A percentile compares a stretch with the other conserved stretches of the same genome.
Conservation (phyloP, 2,329 filamentous ascomycete species). For the Penicillium sp. region DNA sequence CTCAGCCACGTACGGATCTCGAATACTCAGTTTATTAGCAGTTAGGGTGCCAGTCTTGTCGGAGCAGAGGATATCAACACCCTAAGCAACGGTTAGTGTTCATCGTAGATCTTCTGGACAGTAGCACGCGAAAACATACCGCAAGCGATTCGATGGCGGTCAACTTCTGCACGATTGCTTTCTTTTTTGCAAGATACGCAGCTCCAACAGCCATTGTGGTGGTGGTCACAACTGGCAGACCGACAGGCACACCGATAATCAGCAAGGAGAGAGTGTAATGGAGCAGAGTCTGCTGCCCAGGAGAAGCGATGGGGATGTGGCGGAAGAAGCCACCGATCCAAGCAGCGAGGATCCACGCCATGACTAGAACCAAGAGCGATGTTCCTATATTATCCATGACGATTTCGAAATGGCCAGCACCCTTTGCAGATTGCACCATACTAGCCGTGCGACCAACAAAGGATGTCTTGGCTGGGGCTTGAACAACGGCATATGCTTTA, state of each 20-base stretch:
- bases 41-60: conserved; percentile 80
- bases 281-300: conserved; percentile 66
- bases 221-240: conserved; percentile 78
- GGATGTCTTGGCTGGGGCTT: conserved; percentile 69
- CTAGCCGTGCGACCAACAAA: conserved; percentile 77
- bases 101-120: background rate
- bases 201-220: conserved; percentile 78
- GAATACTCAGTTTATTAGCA: conserved; percentile 68
- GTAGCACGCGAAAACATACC: conserved; percentile 40
- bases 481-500: conserved; percentile 72
- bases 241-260: conserved; percentile 80
- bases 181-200: conserved; percentile 75
- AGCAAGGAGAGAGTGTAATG: conserved; percentile 71
- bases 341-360: conserved; percentile 73
- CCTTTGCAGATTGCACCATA: conserved; percentile 73
- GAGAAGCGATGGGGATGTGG: conserved; percentile 61
- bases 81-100: conserved; percentile 33
- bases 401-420: conserved; percentile 78
- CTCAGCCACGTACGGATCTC: conserved; percentile 76
- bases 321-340: conserved; percentile 83
- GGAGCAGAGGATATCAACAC: conserved; percentile 78
- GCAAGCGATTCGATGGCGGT: conserved; percentile 78
- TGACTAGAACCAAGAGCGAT: conserved; percentile 72
- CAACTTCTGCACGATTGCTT: conserved; percentile 79
- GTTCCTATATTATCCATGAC: conserved; percentile 83